A percentile compares a stretch with the other conserved stretches of the same genome.
These are phyloP conservation scores for Cadophora luteo-olivacea DNA, from an alignment of 2,329 filamentous ascomycete genomes.

Conservation along the genomic window DNA sequence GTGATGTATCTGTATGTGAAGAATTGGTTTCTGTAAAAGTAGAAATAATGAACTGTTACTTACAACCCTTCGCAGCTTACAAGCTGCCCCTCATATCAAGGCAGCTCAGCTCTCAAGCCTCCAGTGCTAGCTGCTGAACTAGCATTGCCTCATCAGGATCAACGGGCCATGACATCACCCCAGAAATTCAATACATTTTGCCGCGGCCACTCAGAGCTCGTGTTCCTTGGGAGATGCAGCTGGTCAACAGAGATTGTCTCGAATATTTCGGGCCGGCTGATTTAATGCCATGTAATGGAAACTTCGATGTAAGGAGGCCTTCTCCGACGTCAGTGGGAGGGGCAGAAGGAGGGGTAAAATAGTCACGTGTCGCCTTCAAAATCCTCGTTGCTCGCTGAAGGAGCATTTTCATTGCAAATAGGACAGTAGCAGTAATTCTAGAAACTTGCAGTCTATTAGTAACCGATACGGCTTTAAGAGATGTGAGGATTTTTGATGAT, in stretches of 20 bases:
- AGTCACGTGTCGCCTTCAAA: neutral
- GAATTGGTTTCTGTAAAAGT: neutral
- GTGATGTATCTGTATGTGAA: neutral
- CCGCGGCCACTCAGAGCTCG: neutral
- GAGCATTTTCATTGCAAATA: no score
- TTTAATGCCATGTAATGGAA: neutral
- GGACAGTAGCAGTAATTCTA: no score
- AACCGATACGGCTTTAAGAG: no score
- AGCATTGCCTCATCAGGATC: conserved; percentile 22
- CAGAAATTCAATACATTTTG: neutral
- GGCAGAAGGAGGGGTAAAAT: conserved; percentile 3
- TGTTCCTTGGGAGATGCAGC: neutral
- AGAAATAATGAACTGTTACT: neutral
- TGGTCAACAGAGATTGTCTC: neutral
- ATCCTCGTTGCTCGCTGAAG: no score
- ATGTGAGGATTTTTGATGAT: neutral
- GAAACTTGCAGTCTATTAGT: no score
- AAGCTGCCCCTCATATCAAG: conserved; percentile 5
- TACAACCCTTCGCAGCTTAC: no score
- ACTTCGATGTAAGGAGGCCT: neutral
- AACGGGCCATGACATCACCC: conserved; percentile 30
- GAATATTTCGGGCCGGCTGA: neutral
- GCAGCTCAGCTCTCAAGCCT: conserved; percentile 16
- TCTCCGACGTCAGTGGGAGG: conserved; percentile 15
- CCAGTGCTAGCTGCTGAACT: conserved; percentile 11